Percentiles rank a stretch among this genome's conserved stretches.
Conservation (phyloP, 805 yeast species). For the Pichia rugopelliculosa region DNA sequence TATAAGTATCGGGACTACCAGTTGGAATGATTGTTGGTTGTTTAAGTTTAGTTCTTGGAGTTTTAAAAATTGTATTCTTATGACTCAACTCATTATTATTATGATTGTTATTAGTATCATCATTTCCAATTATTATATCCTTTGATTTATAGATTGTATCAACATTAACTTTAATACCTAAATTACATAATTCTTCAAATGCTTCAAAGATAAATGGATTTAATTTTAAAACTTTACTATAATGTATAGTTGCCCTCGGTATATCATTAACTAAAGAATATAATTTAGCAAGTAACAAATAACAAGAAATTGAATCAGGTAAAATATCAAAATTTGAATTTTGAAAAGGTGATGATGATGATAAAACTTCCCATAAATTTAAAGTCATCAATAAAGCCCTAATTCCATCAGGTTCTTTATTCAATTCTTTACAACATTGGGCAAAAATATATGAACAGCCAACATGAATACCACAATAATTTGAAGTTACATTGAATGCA, state of each 20-base stretch:
- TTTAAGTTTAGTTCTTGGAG: slow-evolving; percentile 12
- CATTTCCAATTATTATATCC: neutral
- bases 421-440: slow-evolving; percentile 51
- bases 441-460: slow-evolving; percentile 78
- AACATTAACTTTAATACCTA: slow-evolving; percentile 65
- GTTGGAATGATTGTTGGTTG: slow-evolving; percentile 10
- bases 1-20: slow-evolving; percentile 19
- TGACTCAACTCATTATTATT: neutral
- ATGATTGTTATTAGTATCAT: slow-evolving; percentile 1
- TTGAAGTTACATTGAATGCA: slow-evolving; percentile 45
- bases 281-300: slow-evolving; percentile 63
- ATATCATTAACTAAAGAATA: slow-evolving; percentile 51
- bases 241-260: slow-evolving; percentile 58
- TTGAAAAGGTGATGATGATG: neutral
- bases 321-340: slow-evolving; percentile 1
- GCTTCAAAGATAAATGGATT: slow-evolving; percentile 89
- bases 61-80: slow-evolving; percentile 12
- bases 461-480: slow-evolving; percentile 40
- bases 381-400: slow-evolving; percentile 36
- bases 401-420: slow-evolving; percentile 55
- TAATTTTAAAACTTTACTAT: slow-evolving; percentile 57
- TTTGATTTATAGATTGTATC: slow-evolving; percentile 40
- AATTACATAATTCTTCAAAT: slow-evolving; percentile 60
- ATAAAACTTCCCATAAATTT: slow-evolving; percentile 29
- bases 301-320: slow-evolving; percentile 70